Conservation (phyloP, 768 basidiomycete species). For the Lactarius evosmus region DNA sequence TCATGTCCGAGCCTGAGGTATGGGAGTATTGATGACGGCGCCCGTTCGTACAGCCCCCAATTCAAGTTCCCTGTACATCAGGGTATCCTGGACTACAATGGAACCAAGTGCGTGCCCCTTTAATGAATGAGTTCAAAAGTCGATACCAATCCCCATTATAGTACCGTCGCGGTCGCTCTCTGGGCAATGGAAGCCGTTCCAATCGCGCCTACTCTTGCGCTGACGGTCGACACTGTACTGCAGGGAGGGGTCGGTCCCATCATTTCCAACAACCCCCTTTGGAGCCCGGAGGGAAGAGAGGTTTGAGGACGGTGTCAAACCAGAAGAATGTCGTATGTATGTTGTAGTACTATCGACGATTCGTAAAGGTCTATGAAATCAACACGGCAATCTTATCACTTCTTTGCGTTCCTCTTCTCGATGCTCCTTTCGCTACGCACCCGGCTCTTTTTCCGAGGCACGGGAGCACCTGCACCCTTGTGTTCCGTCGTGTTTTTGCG, state of each 20-base stretch:
- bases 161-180: slow-evolving; percentile 32
- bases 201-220: slow-evolving; percentile 30
- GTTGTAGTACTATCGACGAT: slow-evolving; percentile 1
- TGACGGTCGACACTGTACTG: slow-evolving; percentile 32
- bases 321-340: neutral
- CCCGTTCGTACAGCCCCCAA: slow-evolving; percentile 54
- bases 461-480: slow-evolving; percentile 31
- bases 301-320: neutral
- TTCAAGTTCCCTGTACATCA: slow-evolving; percentile 79
- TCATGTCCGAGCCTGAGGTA: slow-evolving; percentile 6
- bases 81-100: slow-evolving; percentile 72
- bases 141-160: slow-evolving; percentile 2
- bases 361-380: neutral
- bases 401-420: slow-evolving; percentile 57
- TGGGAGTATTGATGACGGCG: neutral
- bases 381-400: slow-evolving; percentile 34
- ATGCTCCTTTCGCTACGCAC: slow-evolving; percentile 53
- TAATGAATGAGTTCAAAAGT: slow-evolving; percentile 5
- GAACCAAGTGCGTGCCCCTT: slow-evolving; percentile 53
- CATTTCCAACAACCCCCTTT: slow-evolving; percentile 29
- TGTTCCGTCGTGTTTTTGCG: slow-evolving; percentile 42
- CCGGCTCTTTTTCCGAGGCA: slow-evolving; percentile 42
- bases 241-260: slow-evolving; percentile 33
- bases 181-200: slow-evolving; percentile 35
- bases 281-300: slow-evolving; percentile 21